phyloP scores from a whole-genome alignment of 208 protist genomes.

The Leishmania arabica region DNA sequence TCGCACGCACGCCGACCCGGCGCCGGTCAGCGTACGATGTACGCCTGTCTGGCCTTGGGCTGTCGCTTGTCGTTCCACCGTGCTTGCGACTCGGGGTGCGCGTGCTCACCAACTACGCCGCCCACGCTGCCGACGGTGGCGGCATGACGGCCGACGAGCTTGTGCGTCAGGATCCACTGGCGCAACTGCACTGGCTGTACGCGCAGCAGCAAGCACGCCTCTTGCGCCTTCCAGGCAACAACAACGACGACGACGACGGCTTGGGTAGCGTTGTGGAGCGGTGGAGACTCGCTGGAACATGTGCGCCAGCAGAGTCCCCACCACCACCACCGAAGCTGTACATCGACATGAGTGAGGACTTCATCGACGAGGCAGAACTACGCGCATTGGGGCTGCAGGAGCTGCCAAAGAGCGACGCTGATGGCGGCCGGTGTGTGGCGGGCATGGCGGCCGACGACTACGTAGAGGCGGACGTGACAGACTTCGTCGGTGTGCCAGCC shows the following conservation, averaged over 20 bases:
- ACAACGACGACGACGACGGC: no score
- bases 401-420: not conserved
- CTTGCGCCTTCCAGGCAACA: not conserved
- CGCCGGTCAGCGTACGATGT: conserved; percentile 37
- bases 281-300: not conserved
- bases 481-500: conserved; percentile 1
- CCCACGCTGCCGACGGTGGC: conserved; percentile 1
- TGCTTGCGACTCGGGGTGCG: conserved; percentile 35
- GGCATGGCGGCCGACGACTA: not conserved
- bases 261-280: not conserved
- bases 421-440: not conserved
- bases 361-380: conserved; percentile 17
- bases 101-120: conserved; percentile 17
- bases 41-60: conserved; percentile 46
- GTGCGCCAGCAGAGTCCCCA: not conserved
- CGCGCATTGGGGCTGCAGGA: conserved; percentile 15
- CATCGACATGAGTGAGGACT: not conserved
- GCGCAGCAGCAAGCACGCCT: conserved; percentile 14
- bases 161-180: conserved; percentile 21
- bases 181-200: conserved; percentile 26
- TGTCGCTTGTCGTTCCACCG: conserved; percentile 49
- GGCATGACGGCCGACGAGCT: conserved; percentile 21
- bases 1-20: not conserved
- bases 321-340: not conserved
- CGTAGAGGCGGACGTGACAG: not conserved